Base-by-base conservation (phyloP, 1,284 basidiomycete species). In the Heliocybe sulcata region DNA sequence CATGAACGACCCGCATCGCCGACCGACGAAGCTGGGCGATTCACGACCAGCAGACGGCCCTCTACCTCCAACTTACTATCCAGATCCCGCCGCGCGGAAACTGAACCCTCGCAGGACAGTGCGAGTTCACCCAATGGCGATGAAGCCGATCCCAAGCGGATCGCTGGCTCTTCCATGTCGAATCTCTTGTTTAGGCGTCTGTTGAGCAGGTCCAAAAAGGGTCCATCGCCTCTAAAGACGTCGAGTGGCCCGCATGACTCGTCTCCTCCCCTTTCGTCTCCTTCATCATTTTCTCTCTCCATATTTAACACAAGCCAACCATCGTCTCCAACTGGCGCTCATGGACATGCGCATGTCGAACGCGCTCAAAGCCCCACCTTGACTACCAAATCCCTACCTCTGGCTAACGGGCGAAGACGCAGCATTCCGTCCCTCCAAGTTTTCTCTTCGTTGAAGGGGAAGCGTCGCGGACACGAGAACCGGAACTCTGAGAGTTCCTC, bases 351-450 rank as follows among this genome's bases (percentile, higher is more conserved):
- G 23, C 42, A 19, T 25, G 6, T 6, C 23, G 42, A 16, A 10
- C 47, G 47, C 14, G 14, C 47, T 6, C 22, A 49, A 22, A 49
- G 47, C 23, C 47, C 47, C 16, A 26, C 47, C n/a, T 12, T n/a
- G 12, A 49, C 47, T 14, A 22, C 22, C 47, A 49, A 25, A 29
- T 49, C 47, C 11, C 8, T 49, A 6, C 47, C 47, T 12, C 27
- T 26, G 11, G 23, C 20, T 4, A 6, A 16, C 38, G n/a, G n/a
- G n/a, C 47, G 47, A 9, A 49, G 27, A 29, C 9, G 27, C 11
- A 49, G 47, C n/a, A 26, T 49, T n/a, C 47, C 47, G 22, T 49
- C 47, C n/a, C 47, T 49, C 20, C 47, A 26, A 16, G 14, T 49
- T 11, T 49, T 49, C 27, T 4, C 22, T 4, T 26, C 23, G 3